Evolutionary conservation across 2,329 filamentous ascomycete genomes (phyloP).

Genomic region (Xylariomycetidae sp.): DNA sequence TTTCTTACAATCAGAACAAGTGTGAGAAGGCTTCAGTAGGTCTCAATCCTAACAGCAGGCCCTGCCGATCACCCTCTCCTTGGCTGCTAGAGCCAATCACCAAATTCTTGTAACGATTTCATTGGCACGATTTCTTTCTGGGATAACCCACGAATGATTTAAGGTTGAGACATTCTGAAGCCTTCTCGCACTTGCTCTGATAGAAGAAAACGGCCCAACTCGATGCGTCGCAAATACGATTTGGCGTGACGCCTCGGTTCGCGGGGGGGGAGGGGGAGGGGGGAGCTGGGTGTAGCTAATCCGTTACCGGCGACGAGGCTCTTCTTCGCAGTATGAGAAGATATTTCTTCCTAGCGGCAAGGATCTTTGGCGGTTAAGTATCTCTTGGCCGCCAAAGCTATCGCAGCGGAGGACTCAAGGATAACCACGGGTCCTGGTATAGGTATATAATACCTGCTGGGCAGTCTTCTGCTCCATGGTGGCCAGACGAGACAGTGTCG

Average conservation of each 20-base stretch:
- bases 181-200: too few species aligned
- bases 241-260: constrained; percentile 41
- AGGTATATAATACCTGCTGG: constrained; percentile 70
- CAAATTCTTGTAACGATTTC: too few species aligned
- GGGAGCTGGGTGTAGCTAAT: constrained; percentile 55
- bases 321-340: constrained; percentile 46
- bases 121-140: too few species aligned
- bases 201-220: too few species aligned
- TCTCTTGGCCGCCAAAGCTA: constrained; percentile 21
- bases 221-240: too few species aligned
- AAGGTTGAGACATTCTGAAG: too few species aligned
- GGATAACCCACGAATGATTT: too few species aligned
- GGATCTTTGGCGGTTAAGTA: constrained; percentile 22
- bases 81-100: too few species aligned
- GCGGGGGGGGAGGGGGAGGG: constrained; percentile 49
- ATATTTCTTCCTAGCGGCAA: constrained; percentile 35
- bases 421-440: constrained; percentile 60
- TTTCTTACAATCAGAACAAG: too few species aligned
- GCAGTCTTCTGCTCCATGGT: constrained; percentile 43
- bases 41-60: too few species aligned
- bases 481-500: constrained; percentile 62
- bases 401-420: constrained; percentile 48
- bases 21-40: too few species aligned
- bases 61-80: too few species aligned
- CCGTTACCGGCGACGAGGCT: constrained; percentile 58